Percentiles rank a stretch among this genome's conserved stretches.
These are phyloP conservation scores for Hymenoscyphus salicellus DNA, from an alignment of 2,329 filamentous ascomycete species.

Conservation along the genomic window DNA sequence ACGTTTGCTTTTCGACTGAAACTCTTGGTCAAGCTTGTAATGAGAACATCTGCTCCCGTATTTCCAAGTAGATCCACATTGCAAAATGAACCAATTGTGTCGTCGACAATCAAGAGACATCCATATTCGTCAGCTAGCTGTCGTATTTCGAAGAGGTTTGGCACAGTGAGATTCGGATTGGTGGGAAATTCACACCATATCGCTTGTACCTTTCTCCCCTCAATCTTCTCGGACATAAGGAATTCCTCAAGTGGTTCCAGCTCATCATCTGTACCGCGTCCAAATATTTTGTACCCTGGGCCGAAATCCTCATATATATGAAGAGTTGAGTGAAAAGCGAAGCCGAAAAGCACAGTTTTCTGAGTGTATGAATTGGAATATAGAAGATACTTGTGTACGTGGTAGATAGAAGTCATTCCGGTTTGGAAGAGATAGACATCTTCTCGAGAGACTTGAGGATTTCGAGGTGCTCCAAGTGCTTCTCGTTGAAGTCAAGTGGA, in stretches of 20 bases:
- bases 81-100: slow-evolving; percentile 38
- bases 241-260: slow-evolving; percentile 46
- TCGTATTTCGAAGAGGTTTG: slow-evolving; percentile 41
- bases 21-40: slow-evolving; percentile 55
- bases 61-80: slow-evolving; percentile 44
- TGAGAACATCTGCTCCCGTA: slow-evolving; percentile 46
- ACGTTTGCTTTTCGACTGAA: slow-evolving; percentile 57
- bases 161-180: slow-evolving; percentile 45
- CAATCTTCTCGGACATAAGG: slow-evolving; percentile 36
- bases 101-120: slow-evolving; percentile 37
- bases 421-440: slow-evolving; percentile 54
- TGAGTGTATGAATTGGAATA: slow-evolving; percentile 33
- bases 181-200: slow-evolving; percentile 50
- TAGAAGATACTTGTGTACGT: slow-evolving; percentile 41
- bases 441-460: slow-evolving; percentile 23
- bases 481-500: slow-evolving; percentile 43
- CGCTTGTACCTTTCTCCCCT: slow-evolving; percentile 43
- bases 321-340: slow-evolving; percentile 51
- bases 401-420: slow-evolving; percentile 53
- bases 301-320: slow-evolving; percentile 46
- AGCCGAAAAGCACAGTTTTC: slow-evolving; percentile 46
- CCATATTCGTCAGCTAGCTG: slow-evolving; percentile 40
- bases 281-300: slow-evolving; percentile 47
- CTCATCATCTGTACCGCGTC: slow-evolving; percentile 41
- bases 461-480: slow-evolving; percentile 23